Conservation (phyloP, 2,329 filamentous ascomycete genomes). For the Ophiostoma sp. region DNA sequence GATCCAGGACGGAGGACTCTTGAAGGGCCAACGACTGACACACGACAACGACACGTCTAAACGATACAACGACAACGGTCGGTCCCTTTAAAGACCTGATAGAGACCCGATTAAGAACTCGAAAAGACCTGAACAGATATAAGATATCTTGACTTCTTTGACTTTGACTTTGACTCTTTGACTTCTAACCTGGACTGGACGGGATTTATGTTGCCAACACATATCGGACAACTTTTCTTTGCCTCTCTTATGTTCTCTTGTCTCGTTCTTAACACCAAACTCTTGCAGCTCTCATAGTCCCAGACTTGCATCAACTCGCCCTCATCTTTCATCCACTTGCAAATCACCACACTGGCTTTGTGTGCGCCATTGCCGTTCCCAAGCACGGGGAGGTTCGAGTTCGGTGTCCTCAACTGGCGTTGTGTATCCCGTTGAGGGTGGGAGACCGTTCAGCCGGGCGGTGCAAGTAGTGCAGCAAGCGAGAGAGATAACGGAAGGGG, state of each 20-base stretch:
- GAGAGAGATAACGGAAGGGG: neutral
- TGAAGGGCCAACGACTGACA: neutral
- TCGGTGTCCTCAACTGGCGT: constrained; percentile 12
- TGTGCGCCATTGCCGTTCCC: neutral
- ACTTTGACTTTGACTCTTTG: neutral
- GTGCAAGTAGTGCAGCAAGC: constrained; percentile 1
- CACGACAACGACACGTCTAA: neutral
- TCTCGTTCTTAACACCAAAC: neutral
- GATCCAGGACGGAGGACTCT: neutral
- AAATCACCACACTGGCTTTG: neutral
- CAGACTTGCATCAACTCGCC: neutral
- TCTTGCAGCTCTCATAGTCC: neutral
- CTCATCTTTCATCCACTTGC: neutral
- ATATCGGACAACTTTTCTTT: constrained; percentile 6
- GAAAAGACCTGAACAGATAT: neutral
- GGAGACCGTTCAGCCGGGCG: neutral
- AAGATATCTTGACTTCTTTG: neutral
- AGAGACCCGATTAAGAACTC: no score
- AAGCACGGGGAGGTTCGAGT: constrained; percentile 5
- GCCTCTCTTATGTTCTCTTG: constrained; percentile 1
- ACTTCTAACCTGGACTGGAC: constrained; percentile 5
- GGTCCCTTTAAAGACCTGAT: neutral
- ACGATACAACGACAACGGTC: neutral
- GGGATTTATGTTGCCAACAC: neutral
- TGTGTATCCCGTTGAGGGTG: constrained; percentile 4